A percentile compares a stretch with the other conserved stretches of the same genome.
Evolutionary conservation across 2,329 filamentous ascomycete species (phyloP).

Genomic region (Aspergillus novoparasiticus): DNA sequence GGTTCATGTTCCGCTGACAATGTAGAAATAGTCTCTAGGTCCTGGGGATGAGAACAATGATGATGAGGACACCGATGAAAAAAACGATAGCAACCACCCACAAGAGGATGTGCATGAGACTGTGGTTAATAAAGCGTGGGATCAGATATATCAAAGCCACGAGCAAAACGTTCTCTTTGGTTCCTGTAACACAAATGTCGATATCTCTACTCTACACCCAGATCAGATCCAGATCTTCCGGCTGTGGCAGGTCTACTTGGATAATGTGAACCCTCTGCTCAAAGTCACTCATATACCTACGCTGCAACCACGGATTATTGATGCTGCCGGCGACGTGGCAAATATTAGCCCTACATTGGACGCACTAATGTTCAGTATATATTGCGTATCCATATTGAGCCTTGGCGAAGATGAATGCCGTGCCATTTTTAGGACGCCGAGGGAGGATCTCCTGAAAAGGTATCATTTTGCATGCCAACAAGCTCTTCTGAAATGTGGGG

Average conservation of each 20-base stretch:
- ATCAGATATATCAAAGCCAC: constrained; percentile 44
- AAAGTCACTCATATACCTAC: constrained; percentile 70
- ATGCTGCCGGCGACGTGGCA: constrained; percentile 59
- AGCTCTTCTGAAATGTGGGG: constrained; percentile 47
- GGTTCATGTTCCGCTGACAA: not conserved
- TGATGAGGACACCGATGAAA: constrained; percentile 1
- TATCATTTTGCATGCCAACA: constrained; percentile 52
- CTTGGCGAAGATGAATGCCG: constrained; percentile 59
- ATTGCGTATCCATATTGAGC: constrained; percentile 61
- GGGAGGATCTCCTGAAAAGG: constrained; percentile 40
- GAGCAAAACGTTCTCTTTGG: constrained; percentile 57
- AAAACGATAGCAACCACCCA: constrained; percentile 34
- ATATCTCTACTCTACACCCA: constrained; percentile 60
- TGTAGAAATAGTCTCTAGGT: not conserved
- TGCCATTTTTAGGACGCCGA: constrained; percentile 39
- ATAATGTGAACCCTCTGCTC: constrained; percentile 69
- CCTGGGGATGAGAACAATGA: not conserved
- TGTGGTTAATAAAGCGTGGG: constrained; percentile 51
- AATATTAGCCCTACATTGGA: constrained; percentile 62
- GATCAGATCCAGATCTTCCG: constrained; percentile 60
- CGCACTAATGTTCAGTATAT: constrained; percentile 68
- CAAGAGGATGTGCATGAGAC: constrained; percentile 33
- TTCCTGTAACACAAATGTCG: constrained; percentile 40
- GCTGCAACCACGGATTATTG: constrained; percentile 65
- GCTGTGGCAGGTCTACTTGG: constrained; percentile 68